These are phyloP conservation scores for California macrophylla DNA, from an alignment of 441 rosid species.

Conservation along the genomic window DNA sequence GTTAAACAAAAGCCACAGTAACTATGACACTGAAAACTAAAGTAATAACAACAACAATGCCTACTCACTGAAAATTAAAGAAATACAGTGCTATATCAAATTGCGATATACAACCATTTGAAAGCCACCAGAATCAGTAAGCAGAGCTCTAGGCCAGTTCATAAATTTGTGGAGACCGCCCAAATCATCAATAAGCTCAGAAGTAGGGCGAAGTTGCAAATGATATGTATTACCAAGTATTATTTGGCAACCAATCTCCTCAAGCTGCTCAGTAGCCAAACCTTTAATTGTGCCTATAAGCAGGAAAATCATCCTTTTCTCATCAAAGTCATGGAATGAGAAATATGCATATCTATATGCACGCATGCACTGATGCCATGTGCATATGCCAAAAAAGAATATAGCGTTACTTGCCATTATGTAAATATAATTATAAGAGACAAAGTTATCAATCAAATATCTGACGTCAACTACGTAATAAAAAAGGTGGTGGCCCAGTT, in stretches of 20 bases:
- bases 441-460: no score
- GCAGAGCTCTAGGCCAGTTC: constrained; percentile 75
- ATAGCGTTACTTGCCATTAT: no score
- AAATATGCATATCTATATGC: background rate
- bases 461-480: no score
- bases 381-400: no score
- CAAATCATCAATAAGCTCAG: constrained; percentile 60
- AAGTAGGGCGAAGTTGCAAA: constrained; percentile 65
- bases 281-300: constrained; percentile 68
- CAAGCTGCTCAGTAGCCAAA: constrained; percentile 56
- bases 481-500: no score
- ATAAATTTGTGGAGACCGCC: constrained; percentile 75
- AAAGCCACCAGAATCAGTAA: constrained; percentile 83
- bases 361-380: no score
- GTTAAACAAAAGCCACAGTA: background rate
- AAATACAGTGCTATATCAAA: constrained; percentile 8
- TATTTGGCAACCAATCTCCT: constrained; percentile 75
- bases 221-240: constrained; percentile 78
- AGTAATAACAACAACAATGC: background rate
- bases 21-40: background rate
- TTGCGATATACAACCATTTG: constrained; percentile 48
- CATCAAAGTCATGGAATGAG: background rate
- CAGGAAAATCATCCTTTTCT: constrained; percentile 13
- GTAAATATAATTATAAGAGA: no score
- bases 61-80: background rate